phyloP scores from a whole-genome alignment of 1,284 basidiomycete genomes.

The Trametes hirsuta region DNA sequence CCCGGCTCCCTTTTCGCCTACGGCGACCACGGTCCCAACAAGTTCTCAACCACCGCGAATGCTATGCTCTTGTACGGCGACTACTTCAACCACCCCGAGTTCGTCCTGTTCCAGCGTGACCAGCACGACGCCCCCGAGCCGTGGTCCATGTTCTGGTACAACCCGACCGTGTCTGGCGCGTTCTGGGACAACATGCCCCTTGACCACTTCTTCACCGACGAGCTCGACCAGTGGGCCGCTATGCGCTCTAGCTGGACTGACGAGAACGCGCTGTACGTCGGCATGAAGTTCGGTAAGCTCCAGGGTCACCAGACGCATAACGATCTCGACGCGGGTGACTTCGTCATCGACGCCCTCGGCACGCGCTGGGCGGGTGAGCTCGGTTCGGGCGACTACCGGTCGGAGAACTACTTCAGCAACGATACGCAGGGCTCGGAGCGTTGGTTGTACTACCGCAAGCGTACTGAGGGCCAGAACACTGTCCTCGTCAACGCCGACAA shows the following conservation, averaged over 20 bases:
- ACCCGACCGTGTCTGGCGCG: constrained; percentile 80
- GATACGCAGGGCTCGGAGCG: constrained; percentile 70
- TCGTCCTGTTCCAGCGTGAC: constrained; percentile 92
- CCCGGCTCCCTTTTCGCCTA: constrained; percentile 90
- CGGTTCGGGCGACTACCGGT: constrained; percentile 86
- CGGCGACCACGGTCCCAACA: constrained; percentile 96
- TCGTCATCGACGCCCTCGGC: constrained; percentile 94
- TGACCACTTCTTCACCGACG: constrained; percentile 81
- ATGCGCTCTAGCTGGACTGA: constrained; percentile 96
- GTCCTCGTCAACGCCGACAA: constrained; percentile 80
- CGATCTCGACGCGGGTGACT: constrained; percentile 92
- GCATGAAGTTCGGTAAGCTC: constrained; percentile 84
- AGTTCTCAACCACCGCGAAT: constrained; percentile 86
- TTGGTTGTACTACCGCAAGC: constrained; percentile 95
- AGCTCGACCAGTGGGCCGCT: constrained; percentile 81
- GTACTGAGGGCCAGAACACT: constrained; percentile 97
- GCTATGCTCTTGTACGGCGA: constrained; percentile 73
- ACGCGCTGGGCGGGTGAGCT: constrained; percentile 96
- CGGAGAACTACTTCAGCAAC: constrained; percentile 71
- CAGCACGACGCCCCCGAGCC: constrained; percentile 87
- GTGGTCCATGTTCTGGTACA: constrained; percentile 98
- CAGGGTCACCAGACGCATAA: constrained; percentile 90
- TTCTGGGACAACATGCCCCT: constrained; percentile 90
- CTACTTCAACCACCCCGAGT: constrained; percentile 71
- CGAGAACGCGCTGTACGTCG: constrained; percentile 80